A percentile compares a stretch with the other conserved stretches of the same genome.
Conservation (phyloP, 2,329 filamentous ascomycete species). For the Beauveria sp. region DNA sequence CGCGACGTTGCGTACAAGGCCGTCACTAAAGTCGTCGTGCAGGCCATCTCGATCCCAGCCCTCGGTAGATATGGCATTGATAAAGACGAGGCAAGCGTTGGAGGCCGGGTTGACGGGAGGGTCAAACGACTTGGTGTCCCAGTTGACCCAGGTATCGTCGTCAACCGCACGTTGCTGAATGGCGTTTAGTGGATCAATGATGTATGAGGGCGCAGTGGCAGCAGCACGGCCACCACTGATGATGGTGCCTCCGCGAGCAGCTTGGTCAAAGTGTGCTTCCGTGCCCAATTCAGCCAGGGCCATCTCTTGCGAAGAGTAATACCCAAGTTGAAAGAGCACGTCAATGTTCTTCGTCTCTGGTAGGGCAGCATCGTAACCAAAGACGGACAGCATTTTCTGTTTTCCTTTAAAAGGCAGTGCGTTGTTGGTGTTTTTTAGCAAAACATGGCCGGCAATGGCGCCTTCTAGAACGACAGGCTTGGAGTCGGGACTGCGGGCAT, state of each 20-base stretch:
- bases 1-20: conserved; percentile 51
- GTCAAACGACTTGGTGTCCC: conserved; percentile 28
- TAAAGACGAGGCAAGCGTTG: conserved; percentile 73
- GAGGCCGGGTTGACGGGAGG: conserved; percentile 29
- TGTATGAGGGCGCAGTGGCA: conserved; percentile 42
- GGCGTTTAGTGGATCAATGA: conserved; percentile 46
- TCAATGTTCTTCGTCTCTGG: conserved; percentile 42
- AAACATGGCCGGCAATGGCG: conserved; percentile 57
- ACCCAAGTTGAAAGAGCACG: conserved; percentile 35
- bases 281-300: conserved; percentile 35
- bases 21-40: conserved; percentile 60
- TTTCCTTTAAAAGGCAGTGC: conserved; percentile 54
- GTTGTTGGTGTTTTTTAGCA: conserved; percentile 65
- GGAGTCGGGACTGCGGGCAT: conserved; percentile 41
- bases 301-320: conserved; percentile 40
- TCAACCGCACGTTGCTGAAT: conserved; percentile 45
- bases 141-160: conserved; percentile 51
- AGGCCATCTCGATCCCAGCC: conserved; percentile 61
- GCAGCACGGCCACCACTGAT: conserved; percentile 45
- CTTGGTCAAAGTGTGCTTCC: conserved; percentile 38
- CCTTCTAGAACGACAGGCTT: conserved; percentile 39
- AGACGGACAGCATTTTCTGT: conserved; percentile 48
- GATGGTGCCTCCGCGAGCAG: conserved; percentile 43
- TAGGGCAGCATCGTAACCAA: conserved; percentile 56
- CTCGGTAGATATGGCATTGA: conserved; percentile 71